phyloP scores from a whole-genome alignment of 1,284 basidiomycete species.

The Ceratobasidium sp. region DNA sequence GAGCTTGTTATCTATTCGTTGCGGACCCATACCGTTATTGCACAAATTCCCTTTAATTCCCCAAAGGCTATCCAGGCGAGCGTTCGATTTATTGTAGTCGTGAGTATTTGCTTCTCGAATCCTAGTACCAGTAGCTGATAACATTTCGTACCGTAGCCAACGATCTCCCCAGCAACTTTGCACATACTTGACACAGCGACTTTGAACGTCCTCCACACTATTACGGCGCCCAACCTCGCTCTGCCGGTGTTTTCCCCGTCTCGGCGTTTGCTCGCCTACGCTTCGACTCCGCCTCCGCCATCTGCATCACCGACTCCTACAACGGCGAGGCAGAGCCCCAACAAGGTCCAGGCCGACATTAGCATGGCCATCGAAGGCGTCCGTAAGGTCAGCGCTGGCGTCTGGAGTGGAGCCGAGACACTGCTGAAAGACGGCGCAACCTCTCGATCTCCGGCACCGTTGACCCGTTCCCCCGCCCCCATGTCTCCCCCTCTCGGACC shows the following conservation, averaged over 20 bases:
- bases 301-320: slow-evolving; percentile 51
- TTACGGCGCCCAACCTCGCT: slow-evolving; percentile 57
- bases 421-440: background rate
- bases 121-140: slow-evolving; percentile 19
- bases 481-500: slow-evolving; percentile 17
- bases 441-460: slow-evolving; percentile 3
- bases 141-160: slow-evolving; percentile 61
- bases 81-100: slow-evolving; percentile 68
- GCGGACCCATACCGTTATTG: slow-evolving; percentile 66
- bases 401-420: slow-evolving; percentile 50
- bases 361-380: slow-evolving; percentile 41
- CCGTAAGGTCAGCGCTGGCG: slow-evolving; percentile 45
- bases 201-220: slow-evolving; percentile 65
- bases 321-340: slow-evolving; percentile 15
- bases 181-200: slow-evolving; percentile 69
- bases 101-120: slow-evolving; percentile 57
- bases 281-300: slow-evolving; percentile 59
- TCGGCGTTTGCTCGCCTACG: slow-evolving; percentile 72
- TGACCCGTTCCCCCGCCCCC: background rate
- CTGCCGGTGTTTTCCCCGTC: slow-evolving; percentile 68
- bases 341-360: slow-evolving; percentile 42
- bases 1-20: slow-evolving; percentile 76
- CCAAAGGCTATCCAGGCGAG: slow-evolving; percentile 62
- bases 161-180: slow-evolving; percentile 67
- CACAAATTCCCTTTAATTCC: slow-evolving; percentile 58